These are phyloP conservation scores for Debaryomyces psychrophilus DNA, from an alignment of 1,139 yeast genomes.

Conservation along the genomic window DNA sequence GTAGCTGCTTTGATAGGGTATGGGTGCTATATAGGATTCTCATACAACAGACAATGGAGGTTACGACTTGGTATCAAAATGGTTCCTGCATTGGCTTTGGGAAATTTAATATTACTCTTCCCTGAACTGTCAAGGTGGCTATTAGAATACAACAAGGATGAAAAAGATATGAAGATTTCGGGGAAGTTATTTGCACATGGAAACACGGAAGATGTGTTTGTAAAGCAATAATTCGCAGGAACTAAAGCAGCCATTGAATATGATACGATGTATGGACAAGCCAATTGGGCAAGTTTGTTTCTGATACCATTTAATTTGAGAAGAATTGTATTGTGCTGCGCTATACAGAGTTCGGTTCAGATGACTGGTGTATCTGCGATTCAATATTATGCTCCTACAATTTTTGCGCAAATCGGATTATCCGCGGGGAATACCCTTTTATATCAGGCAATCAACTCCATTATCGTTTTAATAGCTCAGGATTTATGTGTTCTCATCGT, in stretches of 20 bases:
- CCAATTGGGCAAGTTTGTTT: constrained; percentile 2
- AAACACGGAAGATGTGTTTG: constrained; percentile 6
- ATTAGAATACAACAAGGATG: constrained; percentile 20
- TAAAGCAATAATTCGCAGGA: constrained; percentile 2
- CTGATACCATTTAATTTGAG: constrained; percentile 3
- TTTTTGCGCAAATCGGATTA: not conserved
- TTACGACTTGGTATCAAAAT: constrained; percentile 31
- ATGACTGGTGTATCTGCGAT: not conserved
- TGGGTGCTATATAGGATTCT: constrained; percentile 49
- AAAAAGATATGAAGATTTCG: constrained; percentile 28
- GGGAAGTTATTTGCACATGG: constrained; percentile 11
- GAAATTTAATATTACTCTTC: constrained; percentile 21
- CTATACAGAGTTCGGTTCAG: constrained; percentile 6
- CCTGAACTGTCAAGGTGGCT: constrained; percentile 30
- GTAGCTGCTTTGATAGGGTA: constrained; percentile 74
- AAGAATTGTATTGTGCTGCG: constrained; percentile 3
- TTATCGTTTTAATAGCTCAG: not conserved
- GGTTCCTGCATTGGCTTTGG: constrained; percentile 26
- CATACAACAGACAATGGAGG: constrained; percentile 19
- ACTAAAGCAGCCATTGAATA: constrained; percentile 3
- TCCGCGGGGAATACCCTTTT: not conserved
- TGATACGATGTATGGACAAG: constrained; percentile 5
- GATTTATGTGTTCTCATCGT: not conserved
- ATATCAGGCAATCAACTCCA: not conserved
- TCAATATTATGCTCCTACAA: not conserved